These are phyloP conservation scores for Inosperma sp. DNA, from an alignment of 768 basidiomycete species.

Conservation along the genomic window DNA sequence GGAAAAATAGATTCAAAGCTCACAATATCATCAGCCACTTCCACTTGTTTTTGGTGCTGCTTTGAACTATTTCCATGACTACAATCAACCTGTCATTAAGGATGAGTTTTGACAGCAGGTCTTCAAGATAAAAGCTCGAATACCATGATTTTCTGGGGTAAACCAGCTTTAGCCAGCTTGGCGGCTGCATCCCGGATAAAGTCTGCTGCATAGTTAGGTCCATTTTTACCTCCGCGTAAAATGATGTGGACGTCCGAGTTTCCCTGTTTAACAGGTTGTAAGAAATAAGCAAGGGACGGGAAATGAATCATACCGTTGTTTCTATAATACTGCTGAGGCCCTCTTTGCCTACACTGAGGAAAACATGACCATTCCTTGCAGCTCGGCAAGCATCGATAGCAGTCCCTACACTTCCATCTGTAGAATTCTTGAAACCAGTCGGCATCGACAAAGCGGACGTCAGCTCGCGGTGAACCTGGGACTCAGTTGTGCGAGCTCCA, in stretches of 20 bases:
- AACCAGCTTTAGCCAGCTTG: slow-evolving; percentile 74
- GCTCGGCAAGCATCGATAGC: slow-evolving; percentile 96
- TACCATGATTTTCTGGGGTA: slow-evolving; percentile 86
- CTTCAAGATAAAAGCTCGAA: slow-evolving; percentile 13
- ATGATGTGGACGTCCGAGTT: slow-evolving; percentile 94
- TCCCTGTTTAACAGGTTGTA: slow-evolving; percentile 46
- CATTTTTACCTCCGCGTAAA: slow-evolving; percentile 81
- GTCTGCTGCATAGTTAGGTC: slow-evolving; percentile 84
- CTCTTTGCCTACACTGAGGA: slow-evolving; percentile 96
- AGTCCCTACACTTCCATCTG: slow-evolving; percentile 87
- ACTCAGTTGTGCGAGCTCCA: slow-evolving; percentile 89
- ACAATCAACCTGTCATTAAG: slow-evolving; percentile 73
- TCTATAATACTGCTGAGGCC: slow-evolving; percentile 93
- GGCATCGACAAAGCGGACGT: slow-evolving; percentile 88
- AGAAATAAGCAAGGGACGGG: slow-evolving; percentile 3
- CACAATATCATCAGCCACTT: slow-evolving; percentile 89
- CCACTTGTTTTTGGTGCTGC: slow-evolving; percentile 82
- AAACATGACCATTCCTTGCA: slow-evolving; percentile 86
- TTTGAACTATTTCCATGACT: slow-evolving; percentile 95
- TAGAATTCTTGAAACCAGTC: slow-evolving; percentile 98
- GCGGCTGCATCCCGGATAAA: slow-evolving; percentile 71
- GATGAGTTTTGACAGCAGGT: slow-evolving; percentile 5
- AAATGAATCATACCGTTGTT: slow-evolving; percentile 59
- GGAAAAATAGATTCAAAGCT: slow-evolving; percentile 22
- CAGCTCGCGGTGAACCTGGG: slow-evolving; percentile 88